Evolutionary conservation across 1,139 yeast genomes (phyloP).

Genomic region (Taphrina confusa): DNA sequence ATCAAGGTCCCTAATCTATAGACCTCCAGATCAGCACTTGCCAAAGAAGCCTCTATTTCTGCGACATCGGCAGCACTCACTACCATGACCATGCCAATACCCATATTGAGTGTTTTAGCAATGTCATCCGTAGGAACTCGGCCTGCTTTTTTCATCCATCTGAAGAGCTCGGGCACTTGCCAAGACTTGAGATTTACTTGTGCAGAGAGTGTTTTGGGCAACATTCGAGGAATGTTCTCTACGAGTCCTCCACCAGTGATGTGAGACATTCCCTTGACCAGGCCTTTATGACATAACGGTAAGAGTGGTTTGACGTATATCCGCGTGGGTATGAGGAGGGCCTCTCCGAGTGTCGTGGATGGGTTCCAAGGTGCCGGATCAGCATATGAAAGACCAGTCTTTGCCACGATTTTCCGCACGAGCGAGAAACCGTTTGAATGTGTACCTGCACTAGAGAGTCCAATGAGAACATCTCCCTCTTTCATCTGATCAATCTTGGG

Average conservation of each 20-base stretch:
- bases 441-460: constrained; percentile 85
- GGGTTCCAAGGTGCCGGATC: constrained; percentile 85
- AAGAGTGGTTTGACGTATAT: constrained; percentile 90
- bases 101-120: constrained; percentile 89
- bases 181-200: constrained; percentile 74
- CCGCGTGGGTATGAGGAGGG: constrained; percentile 82
- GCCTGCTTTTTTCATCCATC: constrained; percentile 91
- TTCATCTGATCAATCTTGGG: constrained; percentile 70
- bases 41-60: constrained; percentile 57
- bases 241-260: constrained; percentile 98
- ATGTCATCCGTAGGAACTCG: constrained; percentile 82
- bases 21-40: constrained; percentile 64
- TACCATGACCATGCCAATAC: constrained; percentile 94
- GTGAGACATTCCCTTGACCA: constrained; percentile 86
- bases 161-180: constrained; percentile 85
- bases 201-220: constrained; percentile 80
- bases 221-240: constrained; percentile 93
- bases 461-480: constrained; percentile 79
- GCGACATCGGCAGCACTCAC: constrained; percentile 65
- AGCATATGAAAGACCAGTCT: constrained; percentile 64
- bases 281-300: constrained; percentile 66
- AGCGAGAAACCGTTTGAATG: constrained; percentile 97
- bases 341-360: constrained; percentile 77
- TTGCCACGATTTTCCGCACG: constrained; percentile 90
- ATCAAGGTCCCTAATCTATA: constrained; percentile 75